Conservation (phyloP, 1,139 yeast species). For the Insectozyma bohioensis region DNA sequence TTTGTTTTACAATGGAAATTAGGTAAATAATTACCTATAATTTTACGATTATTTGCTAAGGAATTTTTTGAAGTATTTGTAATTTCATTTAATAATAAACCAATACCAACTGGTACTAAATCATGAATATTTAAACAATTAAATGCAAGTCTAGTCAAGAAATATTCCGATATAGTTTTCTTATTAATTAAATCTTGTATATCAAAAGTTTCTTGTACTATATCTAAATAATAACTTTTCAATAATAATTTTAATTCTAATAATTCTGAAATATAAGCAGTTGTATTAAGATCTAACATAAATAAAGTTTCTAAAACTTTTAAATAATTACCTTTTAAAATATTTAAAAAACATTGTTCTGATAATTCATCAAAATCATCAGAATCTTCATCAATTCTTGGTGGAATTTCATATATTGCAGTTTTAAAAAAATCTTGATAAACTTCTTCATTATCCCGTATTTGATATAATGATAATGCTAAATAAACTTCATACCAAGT, state of each 20-base stretch:
- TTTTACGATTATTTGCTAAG: conserved; percentile 32
- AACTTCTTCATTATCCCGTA: conserved; percentile 41
- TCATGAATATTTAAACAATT: conserved; percentile 51
- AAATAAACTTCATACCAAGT: conserved; percentile 74
- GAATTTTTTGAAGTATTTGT: conserved; percentile 25
- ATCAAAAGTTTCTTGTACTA: conserved; percentile 11
- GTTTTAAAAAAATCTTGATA: conserved; percentile 34
- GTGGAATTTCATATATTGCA: conserved; percentile 37
- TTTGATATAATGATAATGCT: conserved; percentile 61
- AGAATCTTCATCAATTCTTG: conserved; percentile 15
- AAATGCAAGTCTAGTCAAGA: conserved; percentile 60
- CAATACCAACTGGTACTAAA: conserved; percentile 68
- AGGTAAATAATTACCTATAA: conserved; percentile 62
- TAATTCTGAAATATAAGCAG: conserved; percentile 64
- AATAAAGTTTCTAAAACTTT: conserved; percentile 63
- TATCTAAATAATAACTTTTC: conserved; percentile 40
- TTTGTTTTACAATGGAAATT: conserved; percentile 57
- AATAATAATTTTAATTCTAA: conserved; percentile 66
- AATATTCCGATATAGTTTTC: conserved; percentile 57
- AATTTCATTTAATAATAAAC: conserved; percentile 38
- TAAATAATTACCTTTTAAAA: conserved; percentile 58
- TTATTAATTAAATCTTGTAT: conserved; percentile 20
- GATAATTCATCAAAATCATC: conserved; percentile 30
- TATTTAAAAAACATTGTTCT: conserved; percentile 63
- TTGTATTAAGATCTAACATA: conserved; percentile 62